Evolutionary conservation across 179 eudicot genomes (phyloP).

Genomic region (Amaranthus tricolor): DNA sequence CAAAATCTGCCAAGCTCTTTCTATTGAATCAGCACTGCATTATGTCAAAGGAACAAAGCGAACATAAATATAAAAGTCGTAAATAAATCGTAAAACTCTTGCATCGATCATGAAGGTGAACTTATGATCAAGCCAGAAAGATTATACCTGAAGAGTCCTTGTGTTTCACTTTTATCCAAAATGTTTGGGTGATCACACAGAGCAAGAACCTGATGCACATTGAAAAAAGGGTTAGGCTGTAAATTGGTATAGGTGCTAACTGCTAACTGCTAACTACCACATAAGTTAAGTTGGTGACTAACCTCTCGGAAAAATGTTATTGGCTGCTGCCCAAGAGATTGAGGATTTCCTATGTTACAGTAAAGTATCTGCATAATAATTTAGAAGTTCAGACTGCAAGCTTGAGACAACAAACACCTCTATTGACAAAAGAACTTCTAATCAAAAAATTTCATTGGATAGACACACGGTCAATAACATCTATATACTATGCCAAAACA

Average conservation of each 20-base stretch:
- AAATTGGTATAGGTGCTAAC: background rate
- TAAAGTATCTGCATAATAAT: conserved; percentile 60
- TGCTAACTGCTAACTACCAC: conserved; percentile 6
- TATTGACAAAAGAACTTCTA: too few relatives aligned
- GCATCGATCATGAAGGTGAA: background rate
- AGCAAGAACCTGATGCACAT: conserved; percentile 66
- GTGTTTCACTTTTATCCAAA: conserved; percentile 77
- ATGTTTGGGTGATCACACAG: conserved; percentile 84
- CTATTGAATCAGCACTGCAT: conserved; percentile 73
- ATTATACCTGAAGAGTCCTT: conserved; percentile 71
- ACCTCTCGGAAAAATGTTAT: conserved; percentile 96
- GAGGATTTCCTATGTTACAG: conserved; percentile 97
- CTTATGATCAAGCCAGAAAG: background rate
- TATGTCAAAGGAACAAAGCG: conserved; percentile 9
- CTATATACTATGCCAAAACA: too few relatives aligned
- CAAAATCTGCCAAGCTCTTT: conserved; percentile 79
- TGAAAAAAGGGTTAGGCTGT: background rate
- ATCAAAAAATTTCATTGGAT: too few relatives aligned
- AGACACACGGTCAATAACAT: too few relatives aligned
- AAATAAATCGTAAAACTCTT: background rate
- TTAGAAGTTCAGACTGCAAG: conserved; percentile 9
- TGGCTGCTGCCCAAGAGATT: conserved; percentile 89
- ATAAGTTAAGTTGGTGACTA: conserved; percentile 9
- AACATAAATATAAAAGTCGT: background rate
- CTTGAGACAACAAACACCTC: conserved; percentile 3